Evolutionary conservation across 108 stramenopile species (phyloP), one percentile per base, ranked within the genome.

Genomic region (Nannochloropsis gaditana): DNA sequence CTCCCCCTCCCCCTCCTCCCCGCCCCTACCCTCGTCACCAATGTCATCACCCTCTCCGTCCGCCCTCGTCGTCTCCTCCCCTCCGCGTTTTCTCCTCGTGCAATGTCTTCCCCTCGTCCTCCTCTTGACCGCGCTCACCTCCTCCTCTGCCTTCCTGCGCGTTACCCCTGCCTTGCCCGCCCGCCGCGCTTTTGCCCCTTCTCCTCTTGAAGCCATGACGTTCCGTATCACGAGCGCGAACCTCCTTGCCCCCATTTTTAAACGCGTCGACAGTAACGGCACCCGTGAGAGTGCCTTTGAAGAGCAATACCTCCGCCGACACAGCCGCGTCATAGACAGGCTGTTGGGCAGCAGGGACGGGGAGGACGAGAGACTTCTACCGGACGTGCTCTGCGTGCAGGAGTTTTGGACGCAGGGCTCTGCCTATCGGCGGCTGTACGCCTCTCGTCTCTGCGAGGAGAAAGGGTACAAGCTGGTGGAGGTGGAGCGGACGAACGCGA

Each of bases 321-420:
- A 84, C 9, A 84, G 17, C 47, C 41, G 19, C 6, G 31, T 84
- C 8, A 79, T 44, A 8, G 83, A 79, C 44, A 79, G 31, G 4
- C 45, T 59, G 2, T 15, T 79, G 59, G 59, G 59, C 19, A 45
- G 79, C 44, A 84, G 31, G 31, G 45, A 45, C 42, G 47, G 79
- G 83, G 47, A 84, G 44, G 41, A 79, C 4, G 41, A 11, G 19
- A 11, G 19, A 17, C 15, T 41, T 0, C 31, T 79, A 31, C 59
- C 83, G 11, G 83, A 84, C 19, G 79, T 84, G 41, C 31, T 84
- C 44, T 84, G 83, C 47, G 41, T 84, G 9, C 83, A 84, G 79
- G 83, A 84, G 47, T 84, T 84, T 19, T 84, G 83, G 83, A 17
- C 5, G 41, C 41, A 42, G 41, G 79, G 83, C 11, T 19, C 83